Evolutionary conservation across 257 asterid genomes (phyloP).

Genomic region (Solanum paucissectum): DNA sequence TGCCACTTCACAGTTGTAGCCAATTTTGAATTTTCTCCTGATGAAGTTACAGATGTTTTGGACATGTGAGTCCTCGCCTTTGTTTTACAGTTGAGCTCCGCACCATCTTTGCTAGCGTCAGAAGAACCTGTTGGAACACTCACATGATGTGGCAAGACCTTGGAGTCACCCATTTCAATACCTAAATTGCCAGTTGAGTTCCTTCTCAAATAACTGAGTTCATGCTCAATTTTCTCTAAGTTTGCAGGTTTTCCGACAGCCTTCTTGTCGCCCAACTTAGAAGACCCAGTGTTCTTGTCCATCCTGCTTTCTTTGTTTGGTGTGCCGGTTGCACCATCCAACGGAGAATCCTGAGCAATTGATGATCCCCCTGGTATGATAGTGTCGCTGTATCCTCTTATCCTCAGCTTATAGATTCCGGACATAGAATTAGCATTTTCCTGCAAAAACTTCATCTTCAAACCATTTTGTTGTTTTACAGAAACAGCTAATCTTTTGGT

Average conservation of each 20-base stretch:
- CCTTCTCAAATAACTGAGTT: slow-evolving; percentile 1
- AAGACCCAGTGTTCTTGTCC: background rate
- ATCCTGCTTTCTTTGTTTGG: background rate
- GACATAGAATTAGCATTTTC: background rate
- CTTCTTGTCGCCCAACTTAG: background rate
- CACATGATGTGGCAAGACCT: slow-evolving; percentile 12
- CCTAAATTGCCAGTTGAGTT: slow-evolving; percentile 7
- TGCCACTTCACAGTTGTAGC: background rate
- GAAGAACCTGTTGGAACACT: slow-evolving; percentile 15
- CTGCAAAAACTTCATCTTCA: background rate
- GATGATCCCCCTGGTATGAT: background rate
- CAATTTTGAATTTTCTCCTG: background rate
- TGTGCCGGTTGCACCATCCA: background rate
- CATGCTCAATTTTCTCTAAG: background rate
- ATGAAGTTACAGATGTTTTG: background rate
- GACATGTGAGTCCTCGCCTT: background rate
- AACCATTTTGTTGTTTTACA: background rate
- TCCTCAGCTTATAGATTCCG: background rate
- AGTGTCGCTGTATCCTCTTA: background rate
- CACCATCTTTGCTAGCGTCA: slow-evolving; percentile 3
- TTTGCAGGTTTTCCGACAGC: background rate
- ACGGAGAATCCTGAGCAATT: background rate
- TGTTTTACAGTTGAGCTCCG: background rate
- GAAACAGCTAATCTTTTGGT: background rate
- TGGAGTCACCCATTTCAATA: background rate